Evolutionary conservation across 208 protist species (phyloP).

Genomic region (Leishmania mexicana): DNA sequence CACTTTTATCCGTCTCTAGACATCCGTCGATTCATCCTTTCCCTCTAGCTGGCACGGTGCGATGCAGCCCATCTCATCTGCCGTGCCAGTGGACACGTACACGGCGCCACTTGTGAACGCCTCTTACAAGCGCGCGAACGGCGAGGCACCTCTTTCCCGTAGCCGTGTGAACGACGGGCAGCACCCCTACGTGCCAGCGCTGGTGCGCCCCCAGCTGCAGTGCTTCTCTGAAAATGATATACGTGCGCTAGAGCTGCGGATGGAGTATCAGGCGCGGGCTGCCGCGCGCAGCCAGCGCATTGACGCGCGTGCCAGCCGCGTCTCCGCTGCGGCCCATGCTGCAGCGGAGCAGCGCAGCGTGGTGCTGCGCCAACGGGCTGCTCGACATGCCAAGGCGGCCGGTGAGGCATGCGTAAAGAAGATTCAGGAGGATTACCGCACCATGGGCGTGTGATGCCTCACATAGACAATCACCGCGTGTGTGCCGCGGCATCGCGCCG

Average conservation of each 20-base stretch:
- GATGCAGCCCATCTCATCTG: conserved; percentile 22
- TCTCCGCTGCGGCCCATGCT: conserved; percentile 12
- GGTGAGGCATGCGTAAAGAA: conserved; percentile 18
- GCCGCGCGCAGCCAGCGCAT: conserved; percentile 27
- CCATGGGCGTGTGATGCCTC: conserved; percentile 12
- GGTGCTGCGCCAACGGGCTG: conserved; percentile 15
- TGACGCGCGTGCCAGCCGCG: conserved; percentile 28
- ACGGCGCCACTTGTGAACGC: conserved; percentile 13
- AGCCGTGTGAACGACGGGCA: background rate
- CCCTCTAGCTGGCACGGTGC: background rate
- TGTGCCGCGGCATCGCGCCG: background rate
- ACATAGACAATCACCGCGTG: background rate
- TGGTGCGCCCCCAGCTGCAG: conserved; percentile 50
- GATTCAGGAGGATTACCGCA: conserved; percentile 33
- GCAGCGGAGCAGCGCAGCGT: conserved; percentile 14
- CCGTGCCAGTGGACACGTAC: conserved; percentile 32
- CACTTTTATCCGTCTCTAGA: background rate
- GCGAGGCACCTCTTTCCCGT: conserved; percentile 14
- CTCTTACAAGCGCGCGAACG: conserved; percentile 27
- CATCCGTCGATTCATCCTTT: background rate
- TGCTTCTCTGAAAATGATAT: conserved; percentile 39
- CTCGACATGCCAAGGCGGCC: conserved; percentile 21
- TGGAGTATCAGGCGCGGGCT: conserved; percentile 21
- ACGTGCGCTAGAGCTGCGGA: conserved; percentile 41
- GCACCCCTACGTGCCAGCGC: conserved; percentile 34